Base-by-base conservation (phyloP, 306 rosid species). In the Calophaca sinica region DNA sequence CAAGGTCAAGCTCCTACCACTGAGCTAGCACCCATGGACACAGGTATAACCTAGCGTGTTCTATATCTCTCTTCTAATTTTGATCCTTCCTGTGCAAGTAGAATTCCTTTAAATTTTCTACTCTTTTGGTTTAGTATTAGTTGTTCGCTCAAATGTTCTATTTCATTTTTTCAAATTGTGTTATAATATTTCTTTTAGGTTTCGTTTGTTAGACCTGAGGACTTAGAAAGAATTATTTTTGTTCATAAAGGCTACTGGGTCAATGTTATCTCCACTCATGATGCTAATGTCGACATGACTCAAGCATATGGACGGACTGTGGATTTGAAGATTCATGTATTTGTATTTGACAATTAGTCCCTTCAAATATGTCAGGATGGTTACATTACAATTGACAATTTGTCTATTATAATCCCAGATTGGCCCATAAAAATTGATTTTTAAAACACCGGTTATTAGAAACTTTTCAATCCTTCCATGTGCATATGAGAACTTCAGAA, bases 241-340 rank as follows among this genome's bases (percentile, higher is more conserved):
- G 84, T 86, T 80, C 98, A 93, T 73, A 93, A 87, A 75, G 98
- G 98, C 67, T 93, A 86, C 75, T 76, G 90, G 93, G 86, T 89
- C 80, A 85, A 84, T 78, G 62, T 89, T 50, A 70, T 89, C 79
- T 89, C 96, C 80, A 87, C 93, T 68, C 98, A 93, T 80, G 85
- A 90, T 60, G 93, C 88, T 46, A 90, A 90, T 76, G 86, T 89
- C 65, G 86, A 72, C 82, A 67, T 93, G 84, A 82, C 86, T 89
- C 94, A 76, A 73, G 81, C 87, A 36, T 88, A 86, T 86, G 92
- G 86, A 5, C 84, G 89, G 13, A 78, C 73, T 51, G 55, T 80
- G 79, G 79, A 82, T 81, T 75, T 89, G 86, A 87, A 86, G 74
- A 89, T 93, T 79, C 79, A 70, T 96, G 98, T 90, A 78, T 14